These are phyloP conservation scores for Petunia axillaris DNA, from an alignment of 257 asterid species.

Conservation along the genomic window DNA sequence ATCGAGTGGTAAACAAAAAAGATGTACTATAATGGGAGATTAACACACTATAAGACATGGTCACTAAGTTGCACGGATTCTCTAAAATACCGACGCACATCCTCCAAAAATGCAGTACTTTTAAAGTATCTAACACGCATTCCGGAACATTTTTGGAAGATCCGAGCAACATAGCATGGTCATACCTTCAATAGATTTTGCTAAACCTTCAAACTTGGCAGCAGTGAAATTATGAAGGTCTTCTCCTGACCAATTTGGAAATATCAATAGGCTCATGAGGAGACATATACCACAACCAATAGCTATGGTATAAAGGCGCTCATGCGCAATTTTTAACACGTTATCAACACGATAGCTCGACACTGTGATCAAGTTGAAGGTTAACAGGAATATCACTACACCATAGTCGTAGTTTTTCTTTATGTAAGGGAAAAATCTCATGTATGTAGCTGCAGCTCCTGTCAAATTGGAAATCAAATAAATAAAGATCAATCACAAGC, in stretches of 20 bases:
- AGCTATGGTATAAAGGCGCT: conserved; percentile 69
- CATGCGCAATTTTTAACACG: conserved; percentile 74
- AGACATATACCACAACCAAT: conserved; percentile 91
- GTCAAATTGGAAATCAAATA: conserved; percentile 11
- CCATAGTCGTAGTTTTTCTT: conserved; percentile 92
- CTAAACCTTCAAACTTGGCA: conserved; percentile 84
- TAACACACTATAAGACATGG: too few species aligned
- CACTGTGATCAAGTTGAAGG: conserved; percentile 80
- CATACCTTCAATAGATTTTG: conserved; percentile 78
- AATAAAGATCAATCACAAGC: not conserved
- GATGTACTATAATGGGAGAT: too few species aligned
- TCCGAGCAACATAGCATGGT: not conserved
- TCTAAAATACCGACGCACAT: too few species aligned
- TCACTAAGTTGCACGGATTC: too few species aligned
- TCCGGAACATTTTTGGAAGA: too few species aligned
- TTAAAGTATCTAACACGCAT: too few species aligned
- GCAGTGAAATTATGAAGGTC: conserved; percentile 79
- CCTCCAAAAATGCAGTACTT: too few species aligned
- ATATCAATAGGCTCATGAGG: conserved; percentile 71
- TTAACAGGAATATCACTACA: conserved; percentile 87
- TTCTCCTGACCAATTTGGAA: conserved; percentile 94
- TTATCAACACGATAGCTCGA: conserved; percentile 82
- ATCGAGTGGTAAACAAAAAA: too few species aligned
- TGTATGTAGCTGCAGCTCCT: conserved; percentile 75
- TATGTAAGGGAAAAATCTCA: conserved; percentile 75